Percentiles rank a stretch among this genome's conserved stretches.
phyloP scores from a whole-genome alignment of 139 green algal species.

The Chlorella sp. region DNA sequence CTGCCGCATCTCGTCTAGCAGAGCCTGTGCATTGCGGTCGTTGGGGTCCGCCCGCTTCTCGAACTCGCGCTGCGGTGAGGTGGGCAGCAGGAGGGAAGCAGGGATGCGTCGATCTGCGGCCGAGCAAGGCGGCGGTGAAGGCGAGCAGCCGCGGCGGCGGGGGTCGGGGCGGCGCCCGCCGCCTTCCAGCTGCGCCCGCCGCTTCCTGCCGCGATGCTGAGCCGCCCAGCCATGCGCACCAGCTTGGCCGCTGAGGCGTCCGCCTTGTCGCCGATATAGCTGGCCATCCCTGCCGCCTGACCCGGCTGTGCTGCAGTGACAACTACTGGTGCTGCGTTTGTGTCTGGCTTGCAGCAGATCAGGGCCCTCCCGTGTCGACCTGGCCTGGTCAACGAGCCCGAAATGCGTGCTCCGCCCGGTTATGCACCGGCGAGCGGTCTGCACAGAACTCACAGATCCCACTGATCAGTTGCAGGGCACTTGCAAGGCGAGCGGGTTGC shows the following conservation, averaged over 20 bases:
- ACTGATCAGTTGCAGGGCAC: too few relatives aligned
- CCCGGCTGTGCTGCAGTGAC: too few relatives aligned
- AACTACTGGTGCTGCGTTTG: too few relatives aligned
- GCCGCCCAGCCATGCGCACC: constrained; percentile 32
- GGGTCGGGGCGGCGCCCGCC: background rate
- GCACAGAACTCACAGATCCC: too few relatives aligned
- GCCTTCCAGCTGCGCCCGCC: too few relatives aligned
- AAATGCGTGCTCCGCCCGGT: too few relatives aligned
- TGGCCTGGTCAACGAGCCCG: too few relatives aligned
- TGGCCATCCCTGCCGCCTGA: constrained; percentile 26
- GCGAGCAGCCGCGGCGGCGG: background rate
- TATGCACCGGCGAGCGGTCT: too few relatives aligned
- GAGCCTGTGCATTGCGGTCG: constrained; percentile 73
- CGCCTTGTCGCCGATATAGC: constrained; percentile 71
- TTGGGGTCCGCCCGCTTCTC: constrained; percentile 74
- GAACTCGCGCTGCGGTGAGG: constrained; percentile 73
- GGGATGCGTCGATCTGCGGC: background rate
- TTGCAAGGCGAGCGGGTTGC: too few relatives aligned
- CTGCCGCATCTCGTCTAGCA: constrained; percentile 88
- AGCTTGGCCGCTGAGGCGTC: constrained; percentile 61
- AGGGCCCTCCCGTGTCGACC: too few relatives aligned
- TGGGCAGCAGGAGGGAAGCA: background rate
- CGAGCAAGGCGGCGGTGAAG: background rate
- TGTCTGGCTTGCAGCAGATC: too few relatives aligned
- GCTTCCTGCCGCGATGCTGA: background rate